Percentiles rank a stretch among this genome's conserved stretches.
Conservation (phyloP, 306 rosid species). For the Myrica gale region DNA sequence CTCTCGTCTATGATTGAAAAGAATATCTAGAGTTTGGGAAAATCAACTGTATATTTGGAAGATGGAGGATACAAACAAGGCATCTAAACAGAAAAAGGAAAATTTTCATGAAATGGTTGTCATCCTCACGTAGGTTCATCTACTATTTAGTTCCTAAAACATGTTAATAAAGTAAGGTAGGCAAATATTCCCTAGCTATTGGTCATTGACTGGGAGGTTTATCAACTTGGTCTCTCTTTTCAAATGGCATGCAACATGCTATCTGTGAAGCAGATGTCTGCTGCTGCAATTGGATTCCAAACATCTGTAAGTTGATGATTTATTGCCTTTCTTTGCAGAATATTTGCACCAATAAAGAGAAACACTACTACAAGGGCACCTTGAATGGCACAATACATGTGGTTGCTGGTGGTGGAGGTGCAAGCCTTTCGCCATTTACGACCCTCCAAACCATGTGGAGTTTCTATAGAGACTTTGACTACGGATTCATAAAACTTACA, state of each 20-base stretch:
- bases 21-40: no score
- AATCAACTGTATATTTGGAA: no score
- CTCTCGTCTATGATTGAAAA: not conserved
- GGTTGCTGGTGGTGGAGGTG: constrained; percentile 94
- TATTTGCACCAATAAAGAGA: constrained; percentile 73
- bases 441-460: constrained; percentile 76
- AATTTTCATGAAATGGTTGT: not conserved
- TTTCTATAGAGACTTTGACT: constrained; percentile 68
- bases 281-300: not conserved
- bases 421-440: constrained; percentile 66
- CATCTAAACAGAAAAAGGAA: no score
- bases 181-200: not conserved
- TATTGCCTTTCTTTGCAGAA: constrained; percentile 47
- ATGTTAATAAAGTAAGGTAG: no score
- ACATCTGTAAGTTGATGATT: constrained; percentile 14
- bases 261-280: not conserved
- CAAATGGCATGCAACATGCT: not conserved
- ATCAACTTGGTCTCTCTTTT: not conserved
- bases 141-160: not conserved
- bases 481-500: constrained; percentile 81
- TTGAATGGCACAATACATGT: constrained; percentile 90
- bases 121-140: not conserved
- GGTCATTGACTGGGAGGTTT: not conserved
- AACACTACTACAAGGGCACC: constrained; percentile 56
- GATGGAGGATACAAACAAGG: no score